Percentiles rank a stretch among this genome's conserved stretches.
Evolutionary conservation across 1,139 yeast species (phyloP).

Genomic region (Suhomyces terraborum): DNA sequence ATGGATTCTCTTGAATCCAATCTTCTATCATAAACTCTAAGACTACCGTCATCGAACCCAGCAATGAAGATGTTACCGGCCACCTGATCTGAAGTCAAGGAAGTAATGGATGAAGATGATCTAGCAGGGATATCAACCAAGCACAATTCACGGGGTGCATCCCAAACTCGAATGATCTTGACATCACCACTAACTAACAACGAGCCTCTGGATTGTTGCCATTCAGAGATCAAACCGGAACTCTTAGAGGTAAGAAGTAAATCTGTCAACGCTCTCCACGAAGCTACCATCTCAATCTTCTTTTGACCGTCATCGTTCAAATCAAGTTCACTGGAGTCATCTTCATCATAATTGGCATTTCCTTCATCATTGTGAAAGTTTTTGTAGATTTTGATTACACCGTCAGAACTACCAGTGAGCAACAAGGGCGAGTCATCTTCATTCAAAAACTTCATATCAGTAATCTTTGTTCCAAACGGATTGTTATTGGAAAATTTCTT

Average conservation of each 20-base stretch:
- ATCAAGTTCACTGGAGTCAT: conserved; percentile 23
- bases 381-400: conserved; percentile 82
- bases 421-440: conserved; percentile 90
- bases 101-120: conserved; percentile 84
- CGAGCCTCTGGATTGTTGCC: conserved; percentile 97
- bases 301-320: conserved; percentile 27
- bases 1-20: conserved; percentile 82
- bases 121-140: conserved; percentile 87
- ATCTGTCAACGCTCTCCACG: conserved; percentile 95
- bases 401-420: conserved; percentile 90
- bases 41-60: conserved; percentile 91
- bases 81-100: conserved; percentile 92
- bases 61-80: conserved; percentile 91
- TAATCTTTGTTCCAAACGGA: conserved; percentile 84
- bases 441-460: conserved; percentile 82
- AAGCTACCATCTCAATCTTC: conserved; percentile 64
- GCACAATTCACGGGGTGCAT: conserved; percentile 91
- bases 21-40: conserved; percentile 89
- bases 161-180: conserved; percentile 90
- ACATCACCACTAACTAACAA: conserved; percentile 94
- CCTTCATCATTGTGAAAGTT: conserved; percentile 60
- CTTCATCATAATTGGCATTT: conserved; percentile 7
- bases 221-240: conserved; percentile 83
- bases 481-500: conserved; percentile 80
- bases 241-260: conserved; percentile 77